Conservation (phyloP, 2,329 filamentous ascomycete genomes). For the Ophiocordyceps unilateralis region DNA sequence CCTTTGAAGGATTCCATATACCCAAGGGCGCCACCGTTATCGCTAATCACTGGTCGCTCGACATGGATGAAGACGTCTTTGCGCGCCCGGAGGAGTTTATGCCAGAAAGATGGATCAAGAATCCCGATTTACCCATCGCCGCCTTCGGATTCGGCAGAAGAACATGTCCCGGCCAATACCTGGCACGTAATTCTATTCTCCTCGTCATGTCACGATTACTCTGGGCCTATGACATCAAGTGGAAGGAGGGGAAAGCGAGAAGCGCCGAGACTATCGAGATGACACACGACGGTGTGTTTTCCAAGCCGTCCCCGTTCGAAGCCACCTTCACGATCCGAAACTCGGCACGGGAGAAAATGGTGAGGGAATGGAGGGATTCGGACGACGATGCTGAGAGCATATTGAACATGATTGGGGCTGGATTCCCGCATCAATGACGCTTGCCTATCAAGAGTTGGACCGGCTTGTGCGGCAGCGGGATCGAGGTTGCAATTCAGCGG, state of each 20-base stretch:
- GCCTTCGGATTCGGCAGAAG: conserved; percentile 3
- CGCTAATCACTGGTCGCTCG: conserved; percentile 1
- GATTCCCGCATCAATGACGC: neutral
- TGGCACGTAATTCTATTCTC: neutral
- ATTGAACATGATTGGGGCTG: neutral
- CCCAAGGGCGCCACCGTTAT: conserved; percentile 14
- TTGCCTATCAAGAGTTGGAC: neutral
- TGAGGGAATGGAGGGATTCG: neutral
- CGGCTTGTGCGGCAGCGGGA: too few species aligned
- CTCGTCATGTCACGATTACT: neutral
- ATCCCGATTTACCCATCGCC: neutral
- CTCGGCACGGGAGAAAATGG: neutral
- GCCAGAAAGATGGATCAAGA: conserved; percentile 1
- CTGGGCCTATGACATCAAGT: conserved; percentile 1
- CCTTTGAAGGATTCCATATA: conserved; percentile 29
- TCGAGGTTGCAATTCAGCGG: too few species aligned
- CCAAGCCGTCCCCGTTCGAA: neutral
- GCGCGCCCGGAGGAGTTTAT: neutral
- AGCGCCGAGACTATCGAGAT: neutral
- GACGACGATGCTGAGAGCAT: neutral
- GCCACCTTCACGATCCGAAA: neutral
- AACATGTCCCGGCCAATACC: conserved; percentile 1
- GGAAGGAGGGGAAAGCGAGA: neutral
- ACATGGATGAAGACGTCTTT: conserved; percentile 1
- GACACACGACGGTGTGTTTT: conserved; percentile 1